A percentile compares a stretch with the other conserved stretches of the same genome.
These are phyloP conservation scores for Russula ochroleuca DNA, from an alignment of 768 basidiomycete genomes.

Conservation along the genomic window DNA sequence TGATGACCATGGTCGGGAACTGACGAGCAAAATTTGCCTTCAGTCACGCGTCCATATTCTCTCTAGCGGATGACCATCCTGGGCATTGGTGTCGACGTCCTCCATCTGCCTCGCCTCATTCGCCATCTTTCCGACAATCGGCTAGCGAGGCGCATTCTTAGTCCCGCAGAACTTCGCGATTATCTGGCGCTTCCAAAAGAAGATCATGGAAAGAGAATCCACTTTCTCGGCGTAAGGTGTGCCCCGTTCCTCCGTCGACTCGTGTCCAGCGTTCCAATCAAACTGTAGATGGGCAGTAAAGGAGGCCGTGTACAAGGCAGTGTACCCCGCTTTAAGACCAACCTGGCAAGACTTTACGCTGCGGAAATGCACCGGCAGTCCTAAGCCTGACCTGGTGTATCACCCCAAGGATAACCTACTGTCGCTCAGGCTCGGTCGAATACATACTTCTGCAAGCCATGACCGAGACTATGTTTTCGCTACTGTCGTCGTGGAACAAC, in stretches of 20 bases:
- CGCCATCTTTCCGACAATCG: conserved; percentile 47
- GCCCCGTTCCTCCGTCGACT: conserved; percentile 26
- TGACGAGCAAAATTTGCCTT: neutral
- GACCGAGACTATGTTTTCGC: conserved; percentile 75
- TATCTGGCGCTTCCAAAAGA: conserved; percentile 39
- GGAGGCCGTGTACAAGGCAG: conserved; percentile 83
- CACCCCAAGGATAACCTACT: conserved; percentile 25
- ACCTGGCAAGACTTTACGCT: conserved; percentile 71
- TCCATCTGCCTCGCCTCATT: conserved; percentile 62
- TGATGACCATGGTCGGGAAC: conserved; percentile 17
- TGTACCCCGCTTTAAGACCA: conserved; percentile 57
- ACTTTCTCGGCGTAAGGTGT: conserved; percentile 72
- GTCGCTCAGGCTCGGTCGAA: conserved; percentile 33
- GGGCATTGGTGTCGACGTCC: conserved; percentile 73
- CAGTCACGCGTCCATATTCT: conserved; percentile 2
- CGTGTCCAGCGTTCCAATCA: conserved; percentile 8
- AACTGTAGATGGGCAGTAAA: conserved; percentile 70
- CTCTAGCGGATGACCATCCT: conserved; percentile 50
- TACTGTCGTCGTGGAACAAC: conserved; percentile 56
- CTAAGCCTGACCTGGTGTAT: conserved; percentile 44
- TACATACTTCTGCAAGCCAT: conserved; percentile 76
- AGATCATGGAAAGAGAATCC: conserved; percentile 32
- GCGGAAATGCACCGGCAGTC: conserved; percentile 28
- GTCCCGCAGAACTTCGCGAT: conserved; percentile 39
- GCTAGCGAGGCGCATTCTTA: conserved; percentile 63